These are phyloP conservation scores for Umbelopsis ramanniana DNA, from an alignment of 192 early-diverging fungal species.

Conservation along the genomic window DNA sequence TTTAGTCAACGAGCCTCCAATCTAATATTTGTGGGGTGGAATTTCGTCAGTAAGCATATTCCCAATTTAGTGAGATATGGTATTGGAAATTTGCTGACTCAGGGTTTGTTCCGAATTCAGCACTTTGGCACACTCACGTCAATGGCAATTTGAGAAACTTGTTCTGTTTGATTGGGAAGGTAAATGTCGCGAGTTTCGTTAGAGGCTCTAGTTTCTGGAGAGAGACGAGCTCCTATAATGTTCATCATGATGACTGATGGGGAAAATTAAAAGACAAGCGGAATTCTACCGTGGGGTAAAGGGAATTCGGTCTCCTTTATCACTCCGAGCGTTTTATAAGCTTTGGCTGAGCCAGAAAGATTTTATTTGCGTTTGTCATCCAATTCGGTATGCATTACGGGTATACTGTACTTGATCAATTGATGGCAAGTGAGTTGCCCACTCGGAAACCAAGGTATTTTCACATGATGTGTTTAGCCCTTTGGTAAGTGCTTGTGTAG, in stretches of 20 bases:
- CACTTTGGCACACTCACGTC: constrained; percentile 62
- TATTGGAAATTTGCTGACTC: constrained; percentile 18
- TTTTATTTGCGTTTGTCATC: constrained; percentile 18
- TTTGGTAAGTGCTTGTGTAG: neutral
- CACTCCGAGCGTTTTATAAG: constrained; percentile 18
- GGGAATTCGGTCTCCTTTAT: neutral
- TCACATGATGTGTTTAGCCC: constrained; percentile 13
- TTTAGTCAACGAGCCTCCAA: constrained; percentile 78
- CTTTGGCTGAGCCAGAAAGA: constrained; percentile 10
- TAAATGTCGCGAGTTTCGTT: constrained; percentile 80
- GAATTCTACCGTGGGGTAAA: neutral
- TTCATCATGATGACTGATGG: constrained; percentile 48
- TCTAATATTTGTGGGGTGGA: constrained; percentile 36
- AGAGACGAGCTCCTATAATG: constrained; percentile 55
- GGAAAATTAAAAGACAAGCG: neutral
- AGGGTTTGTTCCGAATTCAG: constrained; percentile 4
- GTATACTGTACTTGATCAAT: constrained; percentile 22
- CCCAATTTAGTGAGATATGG: neutral
- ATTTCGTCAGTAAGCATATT: neutral
- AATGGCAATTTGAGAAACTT: constrained; percentile 87
- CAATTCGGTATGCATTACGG: constrained; percentile 20
- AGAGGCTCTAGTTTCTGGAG: constrained; percentile 48
- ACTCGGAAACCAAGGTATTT: neutral
- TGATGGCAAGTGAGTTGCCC: constrained; percentile 2
- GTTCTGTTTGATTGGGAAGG: constrained; percentile 83